A percentile compares a stretch with the other conserved stretches of the same genome.
phyloP scores from a whole-genome alignment of 2,329 filamentous ascomycete genomes.

The Fonsecaea multimorphosa region DNA sequence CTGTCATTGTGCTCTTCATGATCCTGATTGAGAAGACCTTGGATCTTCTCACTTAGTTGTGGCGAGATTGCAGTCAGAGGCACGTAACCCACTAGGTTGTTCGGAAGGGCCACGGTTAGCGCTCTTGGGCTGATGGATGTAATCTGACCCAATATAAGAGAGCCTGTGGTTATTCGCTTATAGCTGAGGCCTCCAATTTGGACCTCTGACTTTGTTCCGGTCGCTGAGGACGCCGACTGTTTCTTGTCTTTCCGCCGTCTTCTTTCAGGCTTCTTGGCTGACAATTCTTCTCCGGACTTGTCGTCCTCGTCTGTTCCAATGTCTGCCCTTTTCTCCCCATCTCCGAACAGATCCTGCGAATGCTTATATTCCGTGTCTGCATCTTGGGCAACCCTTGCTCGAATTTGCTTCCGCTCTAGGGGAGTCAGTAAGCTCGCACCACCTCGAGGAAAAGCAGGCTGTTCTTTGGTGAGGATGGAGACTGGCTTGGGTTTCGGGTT shows the following conservation, averaged over 20 bases:
- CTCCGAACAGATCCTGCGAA: slow-evolving; percentile 34
- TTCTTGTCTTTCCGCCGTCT: slow-evolving; percentile 56
- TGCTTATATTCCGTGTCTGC: slow-evolving; percentile 81
- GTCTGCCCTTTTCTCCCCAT: slow-evolving; percentile 42
- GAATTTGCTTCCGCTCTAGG: slow-evolving; percentile 94
- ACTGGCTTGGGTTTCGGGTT: slow-evolving; percentile 33
- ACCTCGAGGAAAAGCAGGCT: slow-evolving; percentile 88
- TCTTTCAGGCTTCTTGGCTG: slow-evolving; percentile 37
- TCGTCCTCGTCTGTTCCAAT: slow-evolving; percentile 40
- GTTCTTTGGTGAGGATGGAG: slow-evolving; percentile 64
- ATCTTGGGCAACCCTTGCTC: slow-evolving; percentile 89
- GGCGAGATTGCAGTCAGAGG: slow-evolving; percentile 92
- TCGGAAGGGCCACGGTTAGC: slow-evolving; percentile 82
- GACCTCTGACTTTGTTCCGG: slow-evolving; percentile 46
- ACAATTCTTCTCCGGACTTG: slow-evolving; percentile 48
- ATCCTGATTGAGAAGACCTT: slow-evolving; percentile 68
- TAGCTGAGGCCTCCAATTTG: slow-evolving; percentile 85
- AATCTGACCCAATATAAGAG: slow-evolving; percentile 85
- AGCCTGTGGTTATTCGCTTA: slow-evolving; percentile 86
- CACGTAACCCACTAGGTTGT: slow-evolving; percentile 89
- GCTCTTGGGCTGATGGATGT: slow-evolving; percentile 79
- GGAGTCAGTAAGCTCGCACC: slow-evolving; percentile 90
- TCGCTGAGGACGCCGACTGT: slow-evolving; percentile 59
- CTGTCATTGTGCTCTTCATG: slow-evolving; percentile 63
- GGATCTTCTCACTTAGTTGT: slow-evolving; percentile 74